These are phyloP conservation scores for Fraxinus sp. DNA, from an alignment of 305 asterid species.

Conservation along the genomic window DNA sequence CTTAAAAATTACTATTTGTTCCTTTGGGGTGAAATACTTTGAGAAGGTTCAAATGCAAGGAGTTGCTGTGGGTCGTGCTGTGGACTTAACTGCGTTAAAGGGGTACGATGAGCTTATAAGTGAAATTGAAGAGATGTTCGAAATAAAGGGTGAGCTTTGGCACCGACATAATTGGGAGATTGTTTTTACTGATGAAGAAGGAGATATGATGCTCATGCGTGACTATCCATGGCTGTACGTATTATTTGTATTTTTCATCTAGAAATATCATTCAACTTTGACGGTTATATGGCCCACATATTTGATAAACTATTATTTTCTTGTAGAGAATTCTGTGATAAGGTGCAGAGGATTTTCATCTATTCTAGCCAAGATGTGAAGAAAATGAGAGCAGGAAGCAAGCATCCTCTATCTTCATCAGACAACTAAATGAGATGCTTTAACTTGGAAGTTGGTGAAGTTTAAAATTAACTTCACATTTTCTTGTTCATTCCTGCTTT, in stretches of 20 bases:
- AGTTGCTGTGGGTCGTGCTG: conserved; percentile 95
- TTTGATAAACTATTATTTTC: background rate
- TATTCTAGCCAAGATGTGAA: conserved; percentile 73
- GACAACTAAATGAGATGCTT: conserved; percentile 40
- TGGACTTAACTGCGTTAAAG: conserved; percentile 63
- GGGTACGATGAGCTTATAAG: conserved; percentile 71
- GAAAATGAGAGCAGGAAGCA: conserved; percentile 59
- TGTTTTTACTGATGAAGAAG: conserved; percentile 89
- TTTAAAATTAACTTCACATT: background rate
- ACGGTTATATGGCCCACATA: background rate
- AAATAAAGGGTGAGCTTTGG: conserved; percentile 72
- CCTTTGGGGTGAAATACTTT: conserved; percentile 16
- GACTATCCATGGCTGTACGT: conserved; percentile 98
- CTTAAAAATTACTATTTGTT: background rate
- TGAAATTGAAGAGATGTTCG: conserved; percentile 85
- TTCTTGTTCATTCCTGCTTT: background rate
- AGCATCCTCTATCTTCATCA: conserved; percentile 39
- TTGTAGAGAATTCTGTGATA: conserved; percentile 81
- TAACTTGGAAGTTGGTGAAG: conserved; percentile 23
- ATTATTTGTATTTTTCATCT: background rate
- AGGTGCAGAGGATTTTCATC: conserved; percentile 75
- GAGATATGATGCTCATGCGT: conserved; percentile 93
- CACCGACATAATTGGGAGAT: conserved; percentile 75
- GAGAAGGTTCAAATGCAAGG: conserved; percentile 98
- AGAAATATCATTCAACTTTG: background rate